Conservation (phyloP, 768 basidiomycete genomes). For the Rhizopogon rudus region DNA sequence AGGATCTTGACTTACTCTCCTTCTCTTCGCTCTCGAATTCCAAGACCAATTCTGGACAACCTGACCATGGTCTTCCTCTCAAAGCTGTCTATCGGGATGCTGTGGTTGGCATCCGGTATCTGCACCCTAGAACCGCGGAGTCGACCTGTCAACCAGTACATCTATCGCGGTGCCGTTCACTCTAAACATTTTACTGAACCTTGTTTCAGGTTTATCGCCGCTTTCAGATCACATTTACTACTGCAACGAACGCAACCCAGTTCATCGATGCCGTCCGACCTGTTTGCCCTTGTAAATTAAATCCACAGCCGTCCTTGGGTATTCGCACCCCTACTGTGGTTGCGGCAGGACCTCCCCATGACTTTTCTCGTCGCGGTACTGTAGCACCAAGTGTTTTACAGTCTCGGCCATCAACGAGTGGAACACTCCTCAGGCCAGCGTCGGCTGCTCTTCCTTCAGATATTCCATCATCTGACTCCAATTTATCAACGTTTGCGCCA, state of each 20-base stretch:
- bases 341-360: neutral
- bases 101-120: constrained; percentile 71
- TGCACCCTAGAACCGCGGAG: constrained; percentile 40
- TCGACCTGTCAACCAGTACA: constrained; percentile 28
- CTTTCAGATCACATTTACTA: constrained; percentile 68
- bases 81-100: constrained; percentile 77
- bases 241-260: constrained; percentile 41
- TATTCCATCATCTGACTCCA: neutral
- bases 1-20: constrained; percentile 70
- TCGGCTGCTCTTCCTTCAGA: neutral
- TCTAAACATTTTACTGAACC: neutral
- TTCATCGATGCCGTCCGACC: constrained; percentile 60
- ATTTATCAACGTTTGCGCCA: constrained; percentile 1
- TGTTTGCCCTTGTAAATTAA: constrained; percentile 74
- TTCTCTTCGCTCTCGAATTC: constrained; percentile 47
- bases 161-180: neutral
- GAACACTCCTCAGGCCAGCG: neutral
- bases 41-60: constrained; percentile 24
- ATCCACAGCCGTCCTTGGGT: constrained; percentile 27
- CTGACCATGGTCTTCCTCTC: constrained; percentile 58
- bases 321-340: constrained; percentile 13
- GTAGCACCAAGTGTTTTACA: neutral
- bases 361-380: constrained; percentile 16
- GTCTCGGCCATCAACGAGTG: constrained; percentile 4
- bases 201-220: constrained; percentile 59